phyloP scores from a whole-genome alignment of 78 protist genomes.

The Pigoraptor vietnamica region DNA sequence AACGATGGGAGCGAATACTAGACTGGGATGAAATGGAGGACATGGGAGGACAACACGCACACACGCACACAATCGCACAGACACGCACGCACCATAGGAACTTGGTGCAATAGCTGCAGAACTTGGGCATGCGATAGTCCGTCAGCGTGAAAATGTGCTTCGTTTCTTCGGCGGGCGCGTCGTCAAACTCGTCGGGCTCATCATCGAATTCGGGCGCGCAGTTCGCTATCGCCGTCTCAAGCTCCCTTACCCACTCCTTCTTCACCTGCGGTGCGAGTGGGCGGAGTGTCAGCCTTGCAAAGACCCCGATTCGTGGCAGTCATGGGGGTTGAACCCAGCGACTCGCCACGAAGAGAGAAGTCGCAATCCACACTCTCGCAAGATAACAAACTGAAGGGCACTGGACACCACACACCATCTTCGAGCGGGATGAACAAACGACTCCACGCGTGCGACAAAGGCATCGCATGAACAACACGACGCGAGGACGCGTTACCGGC shows the following conservation, averaged over 20 bases:
- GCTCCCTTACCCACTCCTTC: neutral
- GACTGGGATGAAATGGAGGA: too few relatives aligned
- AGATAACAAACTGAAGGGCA: too few relatives aligned
- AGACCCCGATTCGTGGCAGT: too few relatives aligned
- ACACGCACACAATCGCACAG: neutral
- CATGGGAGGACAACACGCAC: too few relatives aligned
- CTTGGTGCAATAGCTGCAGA: neutral
- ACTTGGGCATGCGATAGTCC: neutral
- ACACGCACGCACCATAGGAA: neutral
- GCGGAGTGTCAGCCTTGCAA: too few relatives aligned
- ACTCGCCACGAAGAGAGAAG: neutral
- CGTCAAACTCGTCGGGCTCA: neutral
- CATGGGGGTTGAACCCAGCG: too few relatives aligned
- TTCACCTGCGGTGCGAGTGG: neutral
- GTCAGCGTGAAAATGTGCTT: neutral
- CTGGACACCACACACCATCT: too few relatives aligned
- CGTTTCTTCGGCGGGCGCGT: neutral
- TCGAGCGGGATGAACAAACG: too few relatives aligned
- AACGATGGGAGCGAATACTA: too few relatives aligned
- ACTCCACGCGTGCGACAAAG: too few relatives aligned
- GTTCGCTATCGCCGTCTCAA: neutral
- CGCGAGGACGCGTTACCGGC: too few relatives aligned
- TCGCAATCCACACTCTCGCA: too few relatives aligned
- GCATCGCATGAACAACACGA: neutral
- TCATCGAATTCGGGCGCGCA: neutral